Evolutionary conservation across 2,329 filamentous ascomycete species (phyloP), one percentile per base, ranked within the genome.

Genomic region (Colletotrichum lupini): DNA sequence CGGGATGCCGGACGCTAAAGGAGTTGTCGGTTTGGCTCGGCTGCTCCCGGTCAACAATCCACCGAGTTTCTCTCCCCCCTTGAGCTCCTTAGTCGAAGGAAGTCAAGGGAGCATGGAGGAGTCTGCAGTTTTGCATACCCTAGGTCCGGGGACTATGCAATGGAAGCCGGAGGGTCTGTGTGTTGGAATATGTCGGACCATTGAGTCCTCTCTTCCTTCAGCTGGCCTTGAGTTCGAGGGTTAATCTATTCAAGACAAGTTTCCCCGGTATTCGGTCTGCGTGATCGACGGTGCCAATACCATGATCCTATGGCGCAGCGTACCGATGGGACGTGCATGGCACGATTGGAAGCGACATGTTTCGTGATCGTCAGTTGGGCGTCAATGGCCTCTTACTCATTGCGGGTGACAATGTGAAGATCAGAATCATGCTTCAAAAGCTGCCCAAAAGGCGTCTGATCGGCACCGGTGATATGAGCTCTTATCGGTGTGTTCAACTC

Each of bases 31-130:
- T 30, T 56, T 61, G 32, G 24, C 35, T 71, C 61, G 61, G 71
- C 67, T 58, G 67, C 71, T 71, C 56, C 67, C 67, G 56, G 66
- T 24, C 69, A 49, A 35, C 32, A 26, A 53, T 62, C 19, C 55
- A 42, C 26, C 56, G 24, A 53, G 26, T 55, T 42, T 30, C 16
- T 46, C 12, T 63, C 6, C 16, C 59, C 32, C 52, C 19, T 49
- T 49, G 42, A 19, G 19, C 42, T 7, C 42, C 19, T 49, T 49
- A 11, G 7, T 49, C 8, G 19, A 49, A 49, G 42, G 19, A 30
- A 49, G 16, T 49, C 19, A 11, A 49, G 8, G 42, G 42, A 52
- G 42, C 24, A 8, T 53, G 53, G n/a, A 24, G 55, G 42, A 32
- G 11, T 32, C 24, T 14, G 16, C 14, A 16, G 52, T 22, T 22